These are phyloP conservation scores for Glutinoglossum americanum DNA, from an alignment of 495 filamentous ascomycete species.

Conservation along the genomic window DNA sequence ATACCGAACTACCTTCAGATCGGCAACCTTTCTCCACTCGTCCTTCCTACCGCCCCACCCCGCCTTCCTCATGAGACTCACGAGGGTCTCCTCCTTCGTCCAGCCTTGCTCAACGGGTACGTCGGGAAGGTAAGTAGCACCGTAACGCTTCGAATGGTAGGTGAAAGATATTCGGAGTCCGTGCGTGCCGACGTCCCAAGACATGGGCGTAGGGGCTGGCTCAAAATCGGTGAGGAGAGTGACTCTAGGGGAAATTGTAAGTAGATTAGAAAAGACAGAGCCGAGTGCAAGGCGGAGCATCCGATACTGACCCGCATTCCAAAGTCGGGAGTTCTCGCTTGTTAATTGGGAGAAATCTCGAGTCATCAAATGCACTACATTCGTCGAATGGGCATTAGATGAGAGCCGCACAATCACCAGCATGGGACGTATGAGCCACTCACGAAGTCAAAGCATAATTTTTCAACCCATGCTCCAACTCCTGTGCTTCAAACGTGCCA, in stretches of 20 bases:
- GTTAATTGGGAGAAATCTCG: slow-evolving; percentile 58
- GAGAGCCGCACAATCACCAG: not conserved
- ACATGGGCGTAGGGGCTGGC: slow-evolving; percentile 38
- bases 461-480: slow-evolving; percentile 47
- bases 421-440: slow-evolving; percentile 13
- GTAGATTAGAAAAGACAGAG: not conserved
- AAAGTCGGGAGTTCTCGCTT: slow-evolving; percentile 38
- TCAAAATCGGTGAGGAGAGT: slow-evolving; percentile 25
- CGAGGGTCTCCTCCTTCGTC: slow-evolving; percentile 80
- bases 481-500: slow-evolving; percentile 74
- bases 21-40: slow-evolving; percentile 50
- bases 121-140: slow-evolving; percentile 77
- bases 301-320: slow-evolving; percentile 9
- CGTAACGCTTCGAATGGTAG: slow-evolving; percentile 17
- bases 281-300: not conserved
- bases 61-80: slow-evolving; percentile 83
- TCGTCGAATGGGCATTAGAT: not conserved
- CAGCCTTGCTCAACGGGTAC: slow-evolving; percentile 84
- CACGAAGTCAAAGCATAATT: slow-evolving; percentile 73
- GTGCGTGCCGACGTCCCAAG: slow-evolving; percentile 73
- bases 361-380: slow-evolving; percentile 60
- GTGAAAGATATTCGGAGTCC: slow-evolving; percentile 38
- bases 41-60: slow-evolving; percentile 53
- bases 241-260: slow-evolving; percentile 9
- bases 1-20: slow-evolving; percentile 56